Evolutionary conservation across 257 asterid genomes (phyloP).

Genomic region (Gardenia jasminoides): DNA sequence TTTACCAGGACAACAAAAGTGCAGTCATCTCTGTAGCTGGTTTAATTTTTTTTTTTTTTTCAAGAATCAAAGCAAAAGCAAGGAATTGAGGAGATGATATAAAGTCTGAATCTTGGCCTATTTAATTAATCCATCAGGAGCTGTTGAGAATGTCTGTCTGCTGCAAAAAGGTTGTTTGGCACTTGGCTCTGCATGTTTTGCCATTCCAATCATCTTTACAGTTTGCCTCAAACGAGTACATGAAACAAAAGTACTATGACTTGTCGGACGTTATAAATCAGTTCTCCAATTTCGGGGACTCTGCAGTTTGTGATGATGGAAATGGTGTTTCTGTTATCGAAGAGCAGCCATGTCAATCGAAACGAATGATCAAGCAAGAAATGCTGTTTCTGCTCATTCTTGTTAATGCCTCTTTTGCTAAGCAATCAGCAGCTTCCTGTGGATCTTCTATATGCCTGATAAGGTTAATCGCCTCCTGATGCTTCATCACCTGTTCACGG

Average conservation of each 20-base stretch:
- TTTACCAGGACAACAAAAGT: too few species aligned
- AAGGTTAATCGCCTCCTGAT: slow-evolving; percentile 66
- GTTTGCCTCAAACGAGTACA: not conserved
- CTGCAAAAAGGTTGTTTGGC: too few species aligned
- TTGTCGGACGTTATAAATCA: not conserved
- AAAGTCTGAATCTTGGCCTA: too few species aligned
- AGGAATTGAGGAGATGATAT: too few species aligned
- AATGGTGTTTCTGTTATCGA: not conserved
- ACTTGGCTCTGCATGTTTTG: too few species aligned
- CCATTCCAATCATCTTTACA: too few species aligned
- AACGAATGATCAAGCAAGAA: slow-evolving; percentile 57
- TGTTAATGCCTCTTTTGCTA: slow-evolving; percentile 54
- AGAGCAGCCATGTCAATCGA: slow-evolving; percentile 24
- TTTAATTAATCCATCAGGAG: too few species aligned
- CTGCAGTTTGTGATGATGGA: not conserved
- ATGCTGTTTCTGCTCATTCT: slow-evolving; percentile 54
- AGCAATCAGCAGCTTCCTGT: slow-evolving; percentile 60
- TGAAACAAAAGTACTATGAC: not conserved
- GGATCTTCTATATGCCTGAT: slow-evolving; percentile 62
- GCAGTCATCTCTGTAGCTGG: too few species aligned
- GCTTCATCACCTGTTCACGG: slow-evolving; percentile 47
- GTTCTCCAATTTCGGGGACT: not conserved
- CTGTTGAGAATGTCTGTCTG: too few species aligned
- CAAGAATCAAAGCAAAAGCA: too few species aligned
- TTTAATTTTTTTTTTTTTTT: too few species aligned